Base-by-base conservation (phyloP, 768 basidiomycete species). In the Rhodotorula diobovata region DNA sequence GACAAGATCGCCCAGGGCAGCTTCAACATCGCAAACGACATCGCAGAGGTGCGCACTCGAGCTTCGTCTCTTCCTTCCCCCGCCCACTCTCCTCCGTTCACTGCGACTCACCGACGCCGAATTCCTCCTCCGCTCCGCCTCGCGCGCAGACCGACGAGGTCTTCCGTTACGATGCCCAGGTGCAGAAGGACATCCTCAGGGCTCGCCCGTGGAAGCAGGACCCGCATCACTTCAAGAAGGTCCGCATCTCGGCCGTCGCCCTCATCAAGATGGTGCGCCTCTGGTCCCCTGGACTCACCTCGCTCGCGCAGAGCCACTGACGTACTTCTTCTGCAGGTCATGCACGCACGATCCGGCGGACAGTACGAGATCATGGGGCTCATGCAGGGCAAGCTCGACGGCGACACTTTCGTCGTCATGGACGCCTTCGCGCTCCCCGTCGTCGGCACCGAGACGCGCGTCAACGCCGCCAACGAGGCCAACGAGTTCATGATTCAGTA, bases 291-390 rank as follows among this genome's bases (percentile, higher is more conserved):
- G 12, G 23, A 32, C 21, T 12, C 39, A 18, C 12, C 39, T 18
- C 11, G 16, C 46, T 15, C 14, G 8, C 14, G 35, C 67, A 34
- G 34, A 62, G 35, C 20, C 39, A 39, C 15, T 0, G 4, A 1
- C 41, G n/a, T n/a, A n/a, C n/a, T n/a, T 15, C 18, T 20, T 2
- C 39, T 11, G 18, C 63, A 83, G 82, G 81, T 84, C 46, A 84
- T 82, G 45, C 95, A 97, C 80, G 95, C 95, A 43, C 88, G 95
- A 61, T 97, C 95, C 5, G 95, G 95, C 69, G 95, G 96, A 11
- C 89, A 90, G 68, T 91, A 97, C 83, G 95, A 99, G 82, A 96
- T 99, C 79, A 99, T 99, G 95, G 95, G 95, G 18, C 86, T 98
- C 43, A 96, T 99, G 93, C 94, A 96, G 81, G 70, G 70, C 43